phyloP scores from a whole-genome alignment of 805 yeast genomes.

The Monosporozyma servazzii region DNA sequence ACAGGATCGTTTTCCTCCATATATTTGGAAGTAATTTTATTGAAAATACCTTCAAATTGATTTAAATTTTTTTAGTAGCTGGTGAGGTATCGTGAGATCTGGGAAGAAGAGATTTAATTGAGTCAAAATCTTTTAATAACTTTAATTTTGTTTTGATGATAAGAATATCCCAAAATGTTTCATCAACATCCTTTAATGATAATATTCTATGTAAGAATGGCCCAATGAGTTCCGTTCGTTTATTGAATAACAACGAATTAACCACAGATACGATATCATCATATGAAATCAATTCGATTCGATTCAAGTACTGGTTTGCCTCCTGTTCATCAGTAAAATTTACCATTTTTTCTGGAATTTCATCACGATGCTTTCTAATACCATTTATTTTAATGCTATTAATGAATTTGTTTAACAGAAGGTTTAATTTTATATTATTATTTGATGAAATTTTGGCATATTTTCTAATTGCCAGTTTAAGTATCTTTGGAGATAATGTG shows the following conservation, averaged over 20 bases:
- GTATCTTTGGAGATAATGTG: conserved; percentile 32
- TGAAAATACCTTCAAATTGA: conserved; percentile 12
- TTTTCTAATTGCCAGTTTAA: conserved; percentile 29
- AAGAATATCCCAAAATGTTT: neutral
- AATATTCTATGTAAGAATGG: conserved; percentile 22
- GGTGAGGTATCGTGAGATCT: neutral
- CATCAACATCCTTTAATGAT: conserved; percentile 10
- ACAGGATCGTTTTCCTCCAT: conserved; percentile 8
- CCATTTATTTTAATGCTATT: conserved; percentile 21
- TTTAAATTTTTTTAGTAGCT: neutral
- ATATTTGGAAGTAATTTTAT: conserved; percentile 12
- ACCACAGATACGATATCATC: conserved; percentile 22
- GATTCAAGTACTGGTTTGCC: conserved; percentile 26
- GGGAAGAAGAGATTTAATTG: conserved; percentile 2
- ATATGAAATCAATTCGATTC: conserved; percentile 19
- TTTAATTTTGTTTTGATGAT: conserved; percentile 21
- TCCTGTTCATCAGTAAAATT: conserved; percentile 23
- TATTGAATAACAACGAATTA: conserved; percentile 17
- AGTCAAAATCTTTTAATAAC: conserved; percentile 6
- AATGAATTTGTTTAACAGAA: conserved; percentile 28
- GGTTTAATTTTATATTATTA: conserved; percentile 18
- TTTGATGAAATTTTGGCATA: conserved; percentile 23
- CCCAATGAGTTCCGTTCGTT: conserved; percentile 9
- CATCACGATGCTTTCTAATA: conserved; percentile 5
- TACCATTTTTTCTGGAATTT: neutral